phyloP scores from a whole-genome alignment of 805 yeast species.

The Suhomyces emberorum region DNA sequence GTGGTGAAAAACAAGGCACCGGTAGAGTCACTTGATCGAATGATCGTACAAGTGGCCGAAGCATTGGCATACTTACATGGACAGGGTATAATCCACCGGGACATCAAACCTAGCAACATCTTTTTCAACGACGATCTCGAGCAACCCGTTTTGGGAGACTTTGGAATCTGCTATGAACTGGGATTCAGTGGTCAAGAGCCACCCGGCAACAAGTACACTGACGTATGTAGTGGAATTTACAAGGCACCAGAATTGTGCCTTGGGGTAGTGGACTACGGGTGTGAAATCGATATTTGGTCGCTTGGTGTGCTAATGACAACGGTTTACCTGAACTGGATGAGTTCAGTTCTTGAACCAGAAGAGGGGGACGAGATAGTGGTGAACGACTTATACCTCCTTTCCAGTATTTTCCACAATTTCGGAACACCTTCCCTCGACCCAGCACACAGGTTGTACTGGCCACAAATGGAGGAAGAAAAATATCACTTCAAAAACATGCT shows the following conservation, averaged over 20 bases:
- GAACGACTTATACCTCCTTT: constrained; percentile 59
- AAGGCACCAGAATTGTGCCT: constrained; percentile 74
- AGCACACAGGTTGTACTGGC: constrained; percentile 27
- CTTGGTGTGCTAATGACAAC: constrained; percentile 60
- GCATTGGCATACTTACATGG: constrained; percentile 30
- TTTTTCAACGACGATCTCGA: constrained; percentile 22
- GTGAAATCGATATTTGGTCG: constrained; percentile 69
- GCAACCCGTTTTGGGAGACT: constrained; percentile 51
- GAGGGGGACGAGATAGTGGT: constrained; percentile 37
- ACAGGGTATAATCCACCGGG: constrained; percentile 39
- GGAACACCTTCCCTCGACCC: constrained; percentile 52
- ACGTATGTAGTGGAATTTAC: constrained; percentile 63
- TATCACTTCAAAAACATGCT: constrained; percentile 29
- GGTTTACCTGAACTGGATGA: constrained; percentile 36
- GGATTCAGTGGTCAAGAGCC: constrained; percentile 9
- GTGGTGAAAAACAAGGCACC: constrained; percentile 4
- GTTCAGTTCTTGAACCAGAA: constrained; percentile 30
- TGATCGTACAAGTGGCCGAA: constrained; percentile 15
- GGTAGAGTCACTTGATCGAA: constrained; percentile 2
- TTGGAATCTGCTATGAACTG: constrained; percentile 50
- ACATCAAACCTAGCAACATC: constrained; percentile 38
- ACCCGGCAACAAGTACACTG: constrained; percentile 39
- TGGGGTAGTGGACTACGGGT: constrained; percentile 52
- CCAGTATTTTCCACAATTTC: constrained; percentile 50
- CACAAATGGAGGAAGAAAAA: constrained; percentile 28